Evolutionary conservation across 768 basidiomycete species (phyloP), one percentile per base, ranked within the genome.

Genomic region (Dendrothele bispora): DNA sequence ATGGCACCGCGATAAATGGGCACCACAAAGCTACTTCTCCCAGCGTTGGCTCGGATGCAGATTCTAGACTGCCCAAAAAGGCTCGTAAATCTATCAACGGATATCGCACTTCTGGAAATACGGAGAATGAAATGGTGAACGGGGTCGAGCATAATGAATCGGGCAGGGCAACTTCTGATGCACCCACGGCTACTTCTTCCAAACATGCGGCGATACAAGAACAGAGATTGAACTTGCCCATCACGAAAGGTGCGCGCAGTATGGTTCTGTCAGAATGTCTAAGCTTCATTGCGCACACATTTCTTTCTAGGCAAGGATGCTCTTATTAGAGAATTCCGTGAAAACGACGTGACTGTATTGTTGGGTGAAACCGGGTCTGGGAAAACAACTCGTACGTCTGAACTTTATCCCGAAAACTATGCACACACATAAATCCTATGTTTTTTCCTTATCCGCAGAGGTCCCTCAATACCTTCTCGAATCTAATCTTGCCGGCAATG

Each of bases 361-460:
- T 78, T 99, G 2, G 97, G 95, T 30, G 97, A 99, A 68, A 98
- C 97, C 0, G 97, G 97, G 11, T 97, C 94, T 17, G 97, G 97
- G 53, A 99, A 99, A 72, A 95, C 95, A 0, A 99, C 97, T 40
- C 95, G 95, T 95, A 66, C 59, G 92, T 84, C 10, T 22, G 34
- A 45, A 38, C n/a, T 42, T 5, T 10, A 7, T 46, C 49, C 26
- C 34, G 14, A 36, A 22, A 22, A 12, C 15, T 8, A 8, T 41
- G 5, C 10, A 30, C 46, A 26, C 5, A 20, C 43, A 30, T 12
- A 14, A 10, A 8, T 24, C 17, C 2, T 17, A 21, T 39, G 35
- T 40, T 11, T 17, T 3, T 2, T 41, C 21, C 27, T 17, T 45
- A 39, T 44, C 27, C 48, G 29, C 69, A 99, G 95, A 99, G 76